Percentiles rank a stretch among this genome's conserved stretches.
Conservation (phyloP, 169 alveolate species). For the Plasmodium adleri region DNA sequence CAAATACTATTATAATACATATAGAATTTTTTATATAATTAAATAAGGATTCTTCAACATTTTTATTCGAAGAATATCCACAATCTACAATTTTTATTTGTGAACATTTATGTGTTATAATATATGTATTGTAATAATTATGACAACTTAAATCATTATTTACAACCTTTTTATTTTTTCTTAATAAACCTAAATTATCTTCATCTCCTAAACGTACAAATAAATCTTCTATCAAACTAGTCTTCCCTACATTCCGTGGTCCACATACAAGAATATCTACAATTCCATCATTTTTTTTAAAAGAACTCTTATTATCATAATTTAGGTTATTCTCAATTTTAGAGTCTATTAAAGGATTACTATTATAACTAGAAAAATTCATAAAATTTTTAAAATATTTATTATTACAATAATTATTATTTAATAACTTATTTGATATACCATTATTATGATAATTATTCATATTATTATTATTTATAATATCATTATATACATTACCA, state of each 20-base stretch:
- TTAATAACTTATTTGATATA: not conserved
- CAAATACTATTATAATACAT: slow-evolving; percentile 59
- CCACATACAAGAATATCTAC: slow-evolving; percentile 78
- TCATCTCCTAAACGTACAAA: slow-evolving; percentile 72
- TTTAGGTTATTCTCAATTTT: not conserved
- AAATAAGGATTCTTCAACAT: slow-evolving; percentile 45
- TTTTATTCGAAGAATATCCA: slow-evolving; percentile 18
- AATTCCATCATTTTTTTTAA: slow-evolving; percentile 14
- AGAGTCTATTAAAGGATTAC: not conserved
- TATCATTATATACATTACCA: not conserved
- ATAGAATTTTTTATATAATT: slow-evolving; percentile 36
- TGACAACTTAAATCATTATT: not conserved
- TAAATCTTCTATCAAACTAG: slow-evolving; percentile 65
- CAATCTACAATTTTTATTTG: slow-evolving; percentile 63
- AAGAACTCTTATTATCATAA: not conserved
- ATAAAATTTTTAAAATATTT: too few relatives aligned
- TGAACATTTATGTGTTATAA: slow-evolving; percentile 11
- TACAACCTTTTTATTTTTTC: slow-evolving; percentile 56
- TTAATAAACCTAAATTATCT: slow-evolving; percentile 25
- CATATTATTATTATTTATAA: not conserved
- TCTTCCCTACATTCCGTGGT: slow-evolving; percentile 77
- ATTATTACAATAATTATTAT: not conserved
- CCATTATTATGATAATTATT: not conserved
- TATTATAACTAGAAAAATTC: not conserved
- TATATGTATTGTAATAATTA: slow-evolving; percentile 22